Conservation (phyloP, 2,329 filamentous ascomycete genomes). For the Colletotrichum euphorbiae region DNA sequence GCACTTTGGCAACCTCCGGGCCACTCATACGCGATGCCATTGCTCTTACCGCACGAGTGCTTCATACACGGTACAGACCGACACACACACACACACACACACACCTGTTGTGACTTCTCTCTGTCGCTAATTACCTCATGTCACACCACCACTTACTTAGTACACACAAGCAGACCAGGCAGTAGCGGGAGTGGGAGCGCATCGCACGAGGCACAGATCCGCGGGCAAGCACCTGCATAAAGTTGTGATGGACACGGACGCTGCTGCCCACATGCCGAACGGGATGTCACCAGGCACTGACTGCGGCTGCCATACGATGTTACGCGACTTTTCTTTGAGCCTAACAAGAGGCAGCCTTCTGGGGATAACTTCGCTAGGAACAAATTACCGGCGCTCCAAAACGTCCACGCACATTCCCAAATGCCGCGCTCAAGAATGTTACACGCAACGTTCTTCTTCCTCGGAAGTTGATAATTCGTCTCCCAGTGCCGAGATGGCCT, state of each 20-base stretch:
- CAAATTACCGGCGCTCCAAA: no score
- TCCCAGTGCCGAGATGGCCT: no score
- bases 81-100: no score
- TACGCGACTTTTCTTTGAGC: no score
- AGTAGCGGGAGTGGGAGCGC: background rate
- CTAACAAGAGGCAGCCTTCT: no score
- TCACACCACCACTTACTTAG: background rate
- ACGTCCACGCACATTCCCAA: no score
- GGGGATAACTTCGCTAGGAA: no score
- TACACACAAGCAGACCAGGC: background rate
- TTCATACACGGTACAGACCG: no score
- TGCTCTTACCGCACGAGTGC: background rate
- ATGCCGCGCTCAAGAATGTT: no score
- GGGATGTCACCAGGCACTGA: background rate
- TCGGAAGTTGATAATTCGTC: no score
- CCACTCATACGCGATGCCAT: background rate
- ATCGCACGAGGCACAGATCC: constrained; percentile 4
- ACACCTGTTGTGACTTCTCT: background rate
- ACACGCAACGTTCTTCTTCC: no score
- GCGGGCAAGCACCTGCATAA: constrained; percentile 5
- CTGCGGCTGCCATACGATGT: background rate
- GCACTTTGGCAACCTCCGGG: constrained; percentile 10
- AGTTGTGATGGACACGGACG: constrained; percentile 17
- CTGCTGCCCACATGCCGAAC: constrained; percentile 12
- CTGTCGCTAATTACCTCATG: no score